Conservation (phyloP, 2,329 filamentous ascomycete species). For the Aspergillus sergii region DNA sequence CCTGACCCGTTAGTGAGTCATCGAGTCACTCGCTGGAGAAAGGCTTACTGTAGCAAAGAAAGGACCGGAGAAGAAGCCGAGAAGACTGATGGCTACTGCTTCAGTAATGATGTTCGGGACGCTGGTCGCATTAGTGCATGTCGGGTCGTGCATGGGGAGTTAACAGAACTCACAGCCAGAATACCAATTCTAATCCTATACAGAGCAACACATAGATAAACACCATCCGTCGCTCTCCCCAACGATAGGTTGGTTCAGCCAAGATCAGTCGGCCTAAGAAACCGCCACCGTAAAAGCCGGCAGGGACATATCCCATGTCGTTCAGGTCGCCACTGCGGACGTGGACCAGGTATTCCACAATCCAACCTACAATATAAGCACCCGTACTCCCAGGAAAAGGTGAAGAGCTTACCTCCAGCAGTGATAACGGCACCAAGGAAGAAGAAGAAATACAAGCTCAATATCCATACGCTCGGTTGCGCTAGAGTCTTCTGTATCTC, state of each 20-base stretch:
- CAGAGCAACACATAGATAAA: slow-evolving; percentile 56
- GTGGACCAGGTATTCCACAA: slow-evolving; percentile 65
- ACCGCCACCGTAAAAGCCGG: slow-evolving; percentile 61
- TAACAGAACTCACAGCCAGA: slow-evolving; percentile 52
- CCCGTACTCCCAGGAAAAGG: no score
- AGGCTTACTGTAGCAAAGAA: slow-evolving; percentile 57
- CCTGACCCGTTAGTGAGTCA: slow-evolving; percentile 14
- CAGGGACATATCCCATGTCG: slow-evolving; percentile 63
- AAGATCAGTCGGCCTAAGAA: slow-evolving; percentile 60
- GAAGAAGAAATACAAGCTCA: slow-evolving; percentile 67
- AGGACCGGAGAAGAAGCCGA: slow-evolving; percentile 62
- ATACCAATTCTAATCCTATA: slow-evolving; percentile 59
- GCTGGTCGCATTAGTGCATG: slow-evolving; percentile 14
- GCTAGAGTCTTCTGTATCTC: slow-evolving; percentile 30
- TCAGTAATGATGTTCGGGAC: slow-evolving; percentile 52
- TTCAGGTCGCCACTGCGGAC: slow-evolving; percentile 61
- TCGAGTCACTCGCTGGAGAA: no score
- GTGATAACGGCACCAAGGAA: slow-evolving; percentile 61
- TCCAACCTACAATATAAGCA: slow-evolving; percentile 54
- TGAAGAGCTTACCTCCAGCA: slow-evolving; percentile 40
- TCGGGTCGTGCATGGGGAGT: not conserved
- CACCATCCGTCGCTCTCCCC: slow-evolving; percentile 62
- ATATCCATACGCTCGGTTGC: slow-evolving; percentile 52
- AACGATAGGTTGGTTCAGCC: slow-evolving; percentile 61
- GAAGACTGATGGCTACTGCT: slow-evolving; percentile 56